Base-by-base conservation (phyloP, 1,284 basidiomycete genomes). In the Tilletiaria anomala region DNA sequence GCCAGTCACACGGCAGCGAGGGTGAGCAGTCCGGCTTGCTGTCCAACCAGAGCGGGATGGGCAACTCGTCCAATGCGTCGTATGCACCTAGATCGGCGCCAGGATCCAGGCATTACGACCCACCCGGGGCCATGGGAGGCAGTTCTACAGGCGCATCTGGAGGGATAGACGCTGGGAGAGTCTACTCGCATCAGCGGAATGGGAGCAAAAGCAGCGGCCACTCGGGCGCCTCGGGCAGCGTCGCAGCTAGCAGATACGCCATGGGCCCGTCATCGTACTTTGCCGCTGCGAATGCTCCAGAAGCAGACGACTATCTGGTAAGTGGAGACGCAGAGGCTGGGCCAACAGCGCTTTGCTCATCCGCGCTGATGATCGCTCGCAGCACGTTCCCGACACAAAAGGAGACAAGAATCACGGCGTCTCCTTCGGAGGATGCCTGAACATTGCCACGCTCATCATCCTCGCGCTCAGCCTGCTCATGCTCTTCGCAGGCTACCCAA, bases 401-500 rank as follows among this genome's bases (percentile, higher is more conserved):
- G 48, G 48, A 37, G 55, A 59, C 42, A 45, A 46, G 18, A 53
- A 45, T 2, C 51, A 50, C 11, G n/a, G n/a, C n/a, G n/a, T n/a
- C n/a, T n/a, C n/a, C n/a, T 48, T 45, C 32, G 51, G 58, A 14
- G 62, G 59, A 1, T 40, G 51, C 17, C 44, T 61, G 43, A 64
- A 65, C 39, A 37, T 59, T 11, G 32, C 47, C 15, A 64, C 57
- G 0, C 49, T 64, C 23, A 35, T 45, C 16, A 20, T 56, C 10
- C 56, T 66, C 34, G 53, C 50, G 0, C 35, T 50, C 19, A 51
- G 38, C 18, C 40, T 65, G 20, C 22, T 65, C 20, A 57, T 55
- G 53, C 51, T 65, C 24, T 65, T 65, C 45, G 53, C 54, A n/a
- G 63, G 63, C 16, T 65, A 65, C 33, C 63, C 63, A 2, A 51